phyloP scores from a whole-genome alignment of 352 stramenopile species.

The Pythium insidiosum region DNA sequence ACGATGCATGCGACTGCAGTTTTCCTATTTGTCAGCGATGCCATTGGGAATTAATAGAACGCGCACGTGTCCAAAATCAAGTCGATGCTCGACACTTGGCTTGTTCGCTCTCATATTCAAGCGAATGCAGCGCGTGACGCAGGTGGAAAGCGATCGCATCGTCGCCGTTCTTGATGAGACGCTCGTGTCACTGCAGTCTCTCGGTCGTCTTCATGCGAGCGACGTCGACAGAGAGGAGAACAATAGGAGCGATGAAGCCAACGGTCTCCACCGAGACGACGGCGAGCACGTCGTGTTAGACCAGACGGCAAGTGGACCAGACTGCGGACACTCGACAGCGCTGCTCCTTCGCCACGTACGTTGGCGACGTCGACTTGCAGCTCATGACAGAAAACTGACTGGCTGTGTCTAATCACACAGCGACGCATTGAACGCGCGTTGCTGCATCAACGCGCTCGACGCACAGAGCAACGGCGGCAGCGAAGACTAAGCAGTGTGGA shows the following conservation, averaged over 20 bases:
- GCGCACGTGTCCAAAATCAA: conserved; percentile 8
- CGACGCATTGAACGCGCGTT: background rate
- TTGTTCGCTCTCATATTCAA: background rate
- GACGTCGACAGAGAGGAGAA: too few species aligned
- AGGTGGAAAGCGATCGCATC: conserved; percentile 26
- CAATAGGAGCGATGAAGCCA: background rate
- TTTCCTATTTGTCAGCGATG: background rate
- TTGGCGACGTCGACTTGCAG: background rate
- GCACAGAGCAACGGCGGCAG: background rate
- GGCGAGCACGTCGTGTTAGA: background rate
- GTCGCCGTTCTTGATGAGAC: conserved; percentile 25
- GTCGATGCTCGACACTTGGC: conserved; percentile 5
- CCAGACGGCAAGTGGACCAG: background rate
- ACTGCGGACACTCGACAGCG: conserved; percentile 4
- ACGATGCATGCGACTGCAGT: background rate
- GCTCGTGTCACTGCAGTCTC: conserved; percentile 22
- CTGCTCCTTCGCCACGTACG: background rate
- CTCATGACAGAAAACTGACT: background rate
- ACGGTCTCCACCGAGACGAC: background rate
- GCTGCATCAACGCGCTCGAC: background rate
- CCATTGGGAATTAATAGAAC: background rate
- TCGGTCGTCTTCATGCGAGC: conserved; percentile 17
- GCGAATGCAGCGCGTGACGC: conserved; percentile 19
- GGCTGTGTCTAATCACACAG: conserved; percentile 1
- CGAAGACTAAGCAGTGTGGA: too few species aligned